Evolutionary conservation across 306 rosid genomes (phyloP).

Genomic region (Chamaecrista fasciculata): DNA sequence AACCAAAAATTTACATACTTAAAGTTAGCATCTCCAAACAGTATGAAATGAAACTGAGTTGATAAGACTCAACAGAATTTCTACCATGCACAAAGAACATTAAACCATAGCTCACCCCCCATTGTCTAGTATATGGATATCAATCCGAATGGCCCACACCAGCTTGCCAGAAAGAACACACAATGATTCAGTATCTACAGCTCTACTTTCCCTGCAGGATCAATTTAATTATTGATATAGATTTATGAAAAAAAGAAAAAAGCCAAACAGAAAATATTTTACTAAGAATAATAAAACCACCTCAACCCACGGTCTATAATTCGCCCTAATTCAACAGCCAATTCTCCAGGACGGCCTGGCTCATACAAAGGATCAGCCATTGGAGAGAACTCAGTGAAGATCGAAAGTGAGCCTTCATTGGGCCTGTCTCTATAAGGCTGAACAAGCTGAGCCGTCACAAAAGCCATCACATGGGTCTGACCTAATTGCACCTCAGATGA

Average conservation of each 20-base stretch:
- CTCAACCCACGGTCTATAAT: constrained; percentile 77
- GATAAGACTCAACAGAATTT: not conserved
- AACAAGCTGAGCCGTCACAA: constrained; percentile 64
- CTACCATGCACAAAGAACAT: not conserved
- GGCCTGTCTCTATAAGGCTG: constrained; percentile 87
- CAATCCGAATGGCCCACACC: constrained; percentile 84
- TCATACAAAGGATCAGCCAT: constrained; percentile 97
- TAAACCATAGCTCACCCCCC: constrained; percentile 57
- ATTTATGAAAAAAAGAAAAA: not conserved
- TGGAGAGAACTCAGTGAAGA: constrained; percentile 86
- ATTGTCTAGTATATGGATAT: constrained; percentile 82
- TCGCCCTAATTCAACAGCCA: constrained; percentile 79
- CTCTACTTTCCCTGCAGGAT: constrained; percentile 75
- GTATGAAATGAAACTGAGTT: not conserved
- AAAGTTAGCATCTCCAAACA: not conserved
- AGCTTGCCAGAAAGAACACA: constrained; percentile 73
- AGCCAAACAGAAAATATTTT: not conserved
- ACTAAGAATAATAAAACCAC: constrained; percentile 14
- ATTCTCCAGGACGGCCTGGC: constrained; percentile 77
- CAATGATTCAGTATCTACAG: constrained; percentile 79
- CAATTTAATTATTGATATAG: constrained; percentile 18
- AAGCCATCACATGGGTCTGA: constrained; percentile 68
- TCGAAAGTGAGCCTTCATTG: constrained; percentile 81
- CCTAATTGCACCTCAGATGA: constrained; percentile 79
- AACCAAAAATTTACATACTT: not conserved